A percentile compares a stretch with the other conserved stretches of the same genome.
Evolutionary conservation across 2,329 filamentous ascomycete genomes (phyloP).

Genomic region (Neodidymelliopsis sp.): DNA sequence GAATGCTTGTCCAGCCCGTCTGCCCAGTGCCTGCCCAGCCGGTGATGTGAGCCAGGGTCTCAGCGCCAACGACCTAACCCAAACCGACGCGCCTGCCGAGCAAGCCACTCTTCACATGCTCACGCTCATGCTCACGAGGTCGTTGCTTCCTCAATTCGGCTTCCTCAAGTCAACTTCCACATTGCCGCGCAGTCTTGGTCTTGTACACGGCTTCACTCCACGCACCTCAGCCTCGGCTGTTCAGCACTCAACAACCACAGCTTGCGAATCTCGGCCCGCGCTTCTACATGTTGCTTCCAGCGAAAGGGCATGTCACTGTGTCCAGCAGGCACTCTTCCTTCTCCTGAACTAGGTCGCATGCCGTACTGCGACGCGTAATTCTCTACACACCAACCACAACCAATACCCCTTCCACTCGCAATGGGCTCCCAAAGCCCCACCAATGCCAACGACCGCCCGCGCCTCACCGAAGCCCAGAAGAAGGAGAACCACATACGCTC

Average conservation of each 20-base stretch:
- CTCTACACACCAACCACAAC: not conserved
- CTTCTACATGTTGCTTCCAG: conserved; percentile 12
- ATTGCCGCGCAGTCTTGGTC: too few species aligned
- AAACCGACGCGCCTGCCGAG: conserved; percentile 10
- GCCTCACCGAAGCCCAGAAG: conserved; percentile 74
- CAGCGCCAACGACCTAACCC: too few species aligned
- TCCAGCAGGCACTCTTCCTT: conserved; percentile 1
- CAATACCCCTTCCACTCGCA: conserved; percentile 6
- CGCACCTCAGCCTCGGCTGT: conserved; percentile 11
- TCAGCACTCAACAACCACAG: not conserved
- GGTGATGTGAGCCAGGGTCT: too few species aligned
- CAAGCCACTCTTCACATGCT: conserved; percentile 15
- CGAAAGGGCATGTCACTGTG: conserved; percentile 17
- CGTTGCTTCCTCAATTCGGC: too few species aligned
- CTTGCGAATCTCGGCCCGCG: not conserved
- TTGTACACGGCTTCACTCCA: too few species aligned
- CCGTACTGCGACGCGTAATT: not conserved
- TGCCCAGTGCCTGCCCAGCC: too few species aligned
- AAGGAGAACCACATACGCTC: conserved; percentile 77
- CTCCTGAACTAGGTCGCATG: not conserved
- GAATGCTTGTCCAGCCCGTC: too few species aligned
- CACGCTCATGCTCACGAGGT: conserved; percentile 12
- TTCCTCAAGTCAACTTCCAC: too few species aligned
- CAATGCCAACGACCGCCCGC: conserved; percentile 61
- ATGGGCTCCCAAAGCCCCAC: conserved; percentile 42